Evolutionary conservation across 768 basidiomycete species (phyloP).

Genomic region (Lentinula guzmanii): DNA sequence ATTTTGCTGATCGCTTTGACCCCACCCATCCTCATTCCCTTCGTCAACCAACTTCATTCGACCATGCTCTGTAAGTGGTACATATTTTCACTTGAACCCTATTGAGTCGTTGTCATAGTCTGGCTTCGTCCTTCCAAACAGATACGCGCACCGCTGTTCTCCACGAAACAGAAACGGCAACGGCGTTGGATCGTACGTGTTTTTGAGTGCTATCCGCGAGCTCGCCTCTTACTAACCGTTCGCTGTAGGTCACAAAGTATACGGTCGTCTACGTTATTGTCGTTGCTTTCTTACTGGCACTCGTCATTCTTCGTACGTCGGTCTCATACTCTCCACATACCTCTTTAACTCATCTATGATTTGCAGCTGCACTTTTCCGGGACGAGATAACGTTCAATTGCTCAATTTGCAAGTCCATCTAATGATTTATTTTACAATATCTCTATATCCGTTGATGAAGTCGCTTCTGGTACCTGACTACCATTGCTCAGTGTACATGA

Average conservation of each 20-base stretch:
- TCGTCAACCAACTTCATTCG: slow-evolving; percentile 83
- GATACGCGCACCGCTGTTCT: slow-evolving; percentile 89
- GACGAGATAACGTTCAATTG: slow-evolving; percentile 72
- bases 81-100: not conserved
- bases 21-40: slow-evolving; percentile 80
- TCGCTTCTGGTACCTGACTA: slow-evolving; percentile 14
- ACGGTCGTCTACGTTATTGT: slow-evolving; percentile 76
- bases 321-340: slow-evolving; percentile 2
- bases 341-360: slow-evolving; percentile 11
- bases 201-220: not conserved
- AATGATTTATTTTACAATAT: slow-evolving; percentile 36
- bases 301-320: slow-evolving; percentile 77
- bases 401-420: slow-evolving; percentile 82
- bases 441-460: slow-evolving; percentile 16
- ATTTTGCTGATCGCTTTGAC: slow-evolving; percentile 85
- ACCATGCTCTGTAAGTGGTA: slow-evolving; percentile 78
- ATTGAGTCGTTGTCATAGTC: slow-evolving; percentile 38
- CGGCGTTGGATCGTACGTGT: slow-evolving; percentile 79
- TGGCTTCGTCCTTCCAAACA: slow-evolving; percentile 96
- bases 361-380: slow-evolving; percentile 74
- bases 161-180: slow-evolving; percentile 89
- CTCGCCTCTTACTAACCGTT: slow-evolving; percentile 7
- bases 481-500: slow-evolving; percentile 9
- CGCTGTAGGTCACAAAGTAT: slow-evolving; percentile 69
- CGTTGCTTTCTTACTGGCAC: slow-evolving; percentile 69